Base-by-base conservation (phyloP, 2,329 filamentous ascomycete species). In the Aureobasidium leucospermi region DNA sequence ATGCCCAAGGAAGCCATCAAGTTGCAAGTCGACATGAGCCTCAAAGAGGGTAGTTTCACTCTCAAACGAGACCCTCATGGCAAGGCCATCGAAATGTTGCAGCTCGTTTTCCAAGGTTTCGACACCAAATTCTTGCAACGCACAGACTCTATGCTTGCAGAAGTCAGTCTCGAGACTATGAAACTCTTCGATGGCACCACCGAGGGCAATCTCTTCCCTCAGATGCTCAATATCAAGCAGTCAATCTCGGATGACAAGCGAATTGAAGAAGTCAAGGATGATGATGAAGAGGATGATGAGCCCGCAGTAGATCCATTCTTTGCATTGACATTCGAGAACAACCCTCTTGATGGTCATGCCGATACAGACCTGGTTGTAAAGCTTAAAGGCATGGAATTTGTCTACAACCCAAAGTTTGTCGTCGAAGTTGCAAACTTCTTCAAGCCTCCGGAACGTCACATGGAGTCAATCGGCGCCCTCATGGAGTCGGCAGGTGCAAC, bases 111-210 rank as follows among this genome's bases (percentile, higher is more conserved):
- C 66, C 95, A 99, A 67, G 86, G 90, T 6, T 96, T 99, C 77
- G 89, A 87, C 65, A 92, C 93, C 15, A 96, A 94, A 69, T 87
- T 92, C 42, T 74, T 96, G 55, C 89, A 96, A 69, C 83, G 95
- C 11, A 91, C 91, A 9, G 94, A 97, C 70, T 99, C 94, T 0
- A 85, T 95, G 67, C 81, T 97, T 34, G 85, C 90, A 7, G 90
- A 96, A 69, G 76, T 97, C 55, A 94, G 91, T 64, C 86, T 99
- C 1, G 94, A 93, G 58, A 94, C 93, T 0, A 83, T 99, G 71
- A 87, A 94, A 60, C 85, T 99, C 65, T 96, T 96, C 65, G 94
- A 99, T 71, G 94, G 94, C 58, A 97, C 93, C 0, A 99, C 94
- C 0, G 85, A 90, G 42, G 87, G 92, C 59, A 96, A 88, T 64